phyloP scores from a whole-genome alignment of 176 grass and related monocot genomes.

The Aegilops speltoides region DNA sequence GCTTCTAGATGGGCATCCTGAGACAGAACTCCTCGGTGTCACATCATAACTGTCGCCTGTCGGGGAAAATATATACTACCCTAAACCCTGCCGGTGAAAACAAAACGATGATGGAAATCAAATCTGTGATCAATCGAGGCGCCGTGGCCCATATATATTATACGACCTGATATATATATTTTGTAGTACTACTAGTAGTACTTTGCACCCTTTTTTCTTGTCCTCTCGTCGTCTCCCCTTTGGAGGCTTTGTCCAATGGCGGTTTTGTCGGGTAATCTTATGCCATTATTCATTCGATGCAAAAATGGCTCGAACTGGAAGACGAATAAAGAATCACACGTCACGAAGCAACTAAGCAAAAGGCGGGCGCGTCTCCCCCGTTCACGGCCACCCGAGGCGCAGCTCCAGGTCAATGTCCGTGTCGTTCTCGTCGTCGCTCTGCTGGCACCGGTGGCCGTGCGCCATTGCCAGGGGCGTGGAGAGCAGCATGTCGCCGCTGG shows the following conservation, averaged over 20 bases:
- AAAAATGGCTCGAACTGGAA: slow-evolving; percentile 21
- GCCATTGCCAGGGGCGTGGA: slow-evolving; percentile 4
- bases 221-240: background rate
- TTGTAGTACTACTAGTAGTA: background rate
- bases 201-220: background rate
- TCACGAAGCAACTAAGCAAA: background rate
- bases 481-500: slow-evolving; percentile 27
- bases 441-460: slow-evolving; percentile 12
- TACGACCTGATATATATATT: slow-evolving; percentile 21
- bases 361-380: background rate
- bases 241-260: background rate
- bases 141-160: background rate
- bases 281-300: slow-evolving; percentile 32
- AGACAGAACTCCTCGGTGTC: slow-evolving; percentile 8
- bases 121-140: slow-evolving; percentile 13
- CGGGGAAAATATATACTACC: slow-evolving; percentile 13
- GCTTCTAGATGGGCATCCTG: background rate
- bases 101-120: background rate
- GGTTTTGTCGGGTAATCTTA: background rate
- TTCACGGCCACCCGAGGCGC: slow-evolving; percentile 51
- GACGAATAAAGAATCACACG: slow-evolving; percentile 32
- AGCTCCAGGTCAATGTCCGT: slow-evolving; percentile 61
- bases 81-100: slow-evolving; percentile 9
- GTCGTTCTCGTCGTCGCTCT: slow-evolving; percentile 23
- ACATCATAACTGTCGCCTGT: slow-evolving; percentile 36